These are phyloP conservation scores for Vanrija sp. DNA, from an alignment of 1,284 basidiomycete species.

Conservation along the genomic window DNA sequence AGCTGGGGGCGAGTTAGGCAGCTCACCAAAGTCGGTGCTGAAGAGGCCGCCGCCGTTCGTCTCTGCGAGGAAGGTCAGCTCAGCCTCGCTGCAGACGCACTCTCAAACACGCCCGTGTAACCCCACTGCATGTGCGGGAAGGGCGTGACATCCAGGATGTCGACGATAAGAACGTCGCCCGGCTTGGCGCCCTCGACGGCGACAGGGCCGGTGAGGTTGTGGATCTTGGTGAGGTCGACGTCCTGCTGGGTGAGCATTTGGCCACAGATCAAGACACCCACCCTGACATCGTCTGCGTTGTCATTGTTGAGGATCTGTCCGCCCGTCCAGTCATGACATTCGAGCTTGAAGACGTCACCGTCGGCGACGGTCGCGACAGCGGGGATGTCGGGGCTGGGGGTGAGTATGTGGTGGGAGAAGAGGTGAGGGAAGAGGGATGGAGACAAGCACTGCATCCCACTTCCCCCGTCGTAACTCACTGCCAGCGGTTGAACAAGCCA, in stretches of 20 bases:
- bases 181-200: conserved; percentile 70
- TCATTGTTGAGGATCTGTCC: conserved; percentile 65
- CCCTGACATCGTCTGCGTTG: conserved; percentile 48
- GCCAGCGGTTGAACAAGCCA: conserved; percentile 12
- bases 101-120: conserved; percentile 57
- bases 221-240: conserved; percentile 36
- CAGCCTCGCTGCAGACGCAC: not conserved
- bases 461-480: not conserved
- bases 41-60: conserved; percentile 15
- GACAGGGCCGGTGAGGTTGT: conserved; percentile 71
- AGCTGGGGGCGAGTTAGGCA: too few species aligned
- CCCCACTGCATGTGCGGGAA: conserved; percentile 78
- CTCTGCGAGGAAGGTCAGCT: not conserved
- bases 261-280: conserved; percentile 38
- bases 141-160: conserved; percentile 55
- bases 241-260: conserved; percentile 40
- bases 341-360: conserved; percentile 63
- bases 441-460: too few species aligned
- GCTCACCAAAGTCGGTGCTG: conserved; percentile 3
- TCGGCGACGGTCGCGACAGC: conserved; percentile 22
- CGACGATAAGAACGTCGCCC: conserved; percentile 65
- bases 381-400: conserved; percentile 8
- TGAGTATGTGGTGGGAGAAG: not conserved
- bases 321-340: conserved; percentile 74
- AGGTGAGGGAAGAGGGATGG: too few species aligned